Evolutionary conservation across 305 asterid genomes (phyloP).

Genomic region (Fraxinus platypoda): DNA sequence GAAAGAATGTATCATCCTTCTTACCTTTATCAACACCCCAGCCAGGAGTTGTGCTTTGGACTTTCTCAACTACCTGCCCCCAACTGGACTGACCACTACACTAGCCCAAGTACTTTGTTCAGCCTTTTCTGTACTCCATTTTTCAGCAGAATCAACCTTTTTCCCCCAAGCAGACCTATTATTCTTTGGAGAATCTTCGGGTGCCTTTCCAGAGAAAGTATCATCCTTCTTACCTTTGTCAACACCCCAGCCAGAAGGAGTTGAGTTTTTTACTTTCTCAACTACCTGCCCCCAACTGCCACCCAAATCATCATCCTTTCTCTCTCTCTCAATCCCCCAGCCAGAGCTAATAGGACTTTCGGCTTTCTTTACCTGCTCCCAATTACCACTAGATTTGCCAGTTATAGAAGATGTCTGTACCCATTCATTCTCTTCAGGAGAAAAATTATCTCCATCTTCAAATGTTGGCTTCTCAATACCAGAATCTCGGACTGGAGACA

Average conservation of each 20-base stretch:
- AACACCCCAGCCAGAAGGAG: constrained; percentile 18
- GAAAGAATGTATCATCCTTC: not conserved
- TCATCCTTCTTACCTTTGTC: not conserved
- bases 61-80: not conserved
- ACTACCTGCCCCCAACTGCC: constrained; percentile 2
- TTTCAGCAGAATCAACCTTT: constrained; percentile 8
- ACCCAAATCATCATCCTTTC: not conserved
- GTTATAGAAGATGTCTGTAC: constrained; percentile 24
- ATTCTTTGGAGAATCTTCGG: not conserved
- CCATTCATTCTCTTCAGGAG: constrained; percentile 39
- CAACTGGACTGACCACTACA: not conserved
- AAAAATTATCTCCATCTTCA: constrained; percentile 61
- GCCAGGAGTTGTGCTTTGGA: constrained; percentile 19
- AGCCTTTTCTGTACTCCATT: constrained; percentile 2
- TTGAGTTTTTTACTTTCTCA: constrained; percentile 12
- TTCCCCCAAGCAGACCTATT: constrained; percentile 43
- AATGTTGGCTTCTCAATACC: constrained; percentile 65
- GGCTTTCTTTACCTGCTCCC: constrained; percentile 14
- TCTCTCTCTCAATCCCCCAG: not conserved
- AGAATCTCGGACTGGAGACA: constrained; percentile 74
- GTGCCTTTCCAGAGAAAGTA: not conserved
- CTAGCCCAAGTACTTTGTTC: constrained; percentile 8
- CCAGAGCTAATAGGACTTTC: not conserved
- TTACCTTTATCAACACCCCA: constrained; percentile 17
- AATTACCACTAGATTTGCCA: constrained; percentile 21